phyloP scores from a whole-genome alignment of 257 asterid species.

The Nicotiana paniculata region DNA sequence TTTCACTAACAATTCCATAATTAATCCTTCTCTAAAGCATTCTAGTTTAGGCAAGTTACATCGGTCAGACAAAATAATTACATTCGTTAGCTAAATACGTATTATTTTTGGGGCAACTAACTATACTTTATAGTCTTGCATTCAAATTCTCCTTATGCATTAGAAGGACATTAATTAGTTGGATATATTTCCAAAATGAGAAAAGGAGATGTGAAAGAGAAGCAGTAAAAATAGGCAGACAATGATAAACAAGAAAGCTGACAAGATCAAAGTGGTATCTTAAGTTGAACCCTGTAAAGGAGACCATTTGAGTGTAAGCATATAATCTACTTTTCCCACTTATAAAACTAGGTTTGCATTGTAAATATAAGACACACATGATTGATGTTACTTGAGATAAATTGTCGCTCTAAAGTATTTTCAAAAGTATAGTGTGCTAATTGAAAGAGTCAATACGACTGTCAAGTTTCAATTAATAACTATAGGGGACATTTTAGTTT shows the following conservation, averaged over 20 bases:
- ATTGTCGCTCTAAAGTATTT: not conserved
- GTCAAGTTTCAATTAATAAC: too few relatives aligned
- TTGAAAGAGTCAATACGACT: too few relatives aligned
- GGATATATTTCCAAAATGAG: not conserved
- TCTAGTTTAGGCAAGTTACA: too few relatives aligned
- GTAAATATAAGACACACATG: not conserved
- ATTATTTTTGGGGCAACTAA: too few relatives aligned
- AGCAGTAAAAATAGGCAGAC: not conserved
- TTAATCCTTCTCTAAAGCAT: too few relatives aligned
- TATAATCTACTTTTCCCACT: slow-evolving; percentile 18
- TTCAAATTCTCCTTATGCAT: not conserved
- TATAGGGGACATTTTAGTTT: too few relatives aligned
- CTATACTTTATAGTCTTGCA: too few relatives aligned
- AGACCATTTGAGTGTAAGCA: slow-evolving; percentile 26
- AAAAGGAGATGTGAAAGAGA: not conserved
- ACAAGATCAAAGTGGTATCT: slow-evolving; percentile 22
- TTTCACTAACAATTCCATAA: too few relatives aligned
- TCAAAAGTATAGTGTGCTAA: not conserved
- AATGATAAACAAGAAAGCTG: slow-evolving; percentile 1
- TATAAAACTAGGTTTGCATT: not conserved
- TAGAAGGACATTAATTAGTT: not conserved
- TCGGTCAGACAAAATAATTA: too few relatives aligned
- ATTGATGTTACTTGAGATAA: not conserved
- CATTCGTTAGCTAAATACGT: too few relatives aligned
- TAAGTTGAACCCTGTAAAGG: slow-evolving; percentile 23